Evolutionary conservation across 257 asterid species (phyloP).

Genomic region (Jasminum sambac): DNA sequence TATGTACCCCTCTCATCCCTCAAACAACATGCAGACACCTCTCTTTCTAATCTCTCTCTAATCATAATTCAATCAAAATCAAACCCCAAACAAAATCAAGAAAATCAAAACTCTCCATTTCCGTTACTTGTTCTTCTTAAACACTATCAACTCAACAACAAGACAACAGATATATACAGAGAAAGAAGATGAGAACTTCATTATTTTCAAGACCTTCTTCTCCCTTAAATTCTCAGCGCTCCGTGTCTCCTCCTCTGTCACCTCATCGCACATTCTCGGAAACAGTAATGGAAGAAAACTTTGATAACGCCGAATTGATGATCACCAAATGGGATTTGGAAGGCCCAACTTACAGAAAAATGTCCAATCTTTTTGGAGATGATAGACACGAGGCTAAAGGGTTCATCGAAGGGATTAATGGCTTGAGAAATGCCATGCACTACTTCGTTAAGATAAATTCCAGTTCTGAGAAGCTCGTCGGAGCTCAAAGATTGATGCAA

Average conservation of each 20-base stretch:
- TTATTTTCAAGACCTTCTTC: slow-evolving; percentile 41
- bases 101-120: background rate
- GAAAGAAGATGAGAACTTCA: slow-evolving; percentile 19
- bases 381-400: slow-evolving; percentile 40
- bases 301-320: slow-evolving; percentile 44
- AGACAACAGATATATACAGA: background rate
- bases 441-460: slow-evolving; percentile 39
- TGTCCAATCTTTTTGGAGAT: slow-evolving; percentile 39
- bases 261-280: slow-evolving; percentile 45
- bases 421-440: slow-evolving; percentile 57
- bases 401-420: slow-evolving; percentile 45
- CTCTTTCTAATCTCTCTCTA: background rate
- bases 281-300: slow-evolving; percentile 56
- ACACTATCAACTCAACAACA: slow-evolving; percentile 7
- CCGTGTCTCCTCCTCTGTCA: slow-evolving; percentile 32
- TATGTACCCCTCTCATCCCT: background rate
- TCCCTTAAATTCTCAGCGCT: slow-evolving; percentile 31
- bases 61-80: no score
- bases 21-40: background rate
- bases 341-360: slow-evolving; percentile 17
- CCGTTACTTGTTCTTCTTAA: slow-evolving; percentile 9
- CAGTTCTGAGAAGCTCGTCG: slow-evolving; percentile 38
- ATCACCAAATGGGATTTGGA: slow-evolving; percentile 45
- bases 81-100: background rate
- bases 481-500: slow-evolving; percentile 68